phyloP scores from a whole-genome alignment of 805 yeast genomes.

The Saccharomyces eubayanus region DNA sequence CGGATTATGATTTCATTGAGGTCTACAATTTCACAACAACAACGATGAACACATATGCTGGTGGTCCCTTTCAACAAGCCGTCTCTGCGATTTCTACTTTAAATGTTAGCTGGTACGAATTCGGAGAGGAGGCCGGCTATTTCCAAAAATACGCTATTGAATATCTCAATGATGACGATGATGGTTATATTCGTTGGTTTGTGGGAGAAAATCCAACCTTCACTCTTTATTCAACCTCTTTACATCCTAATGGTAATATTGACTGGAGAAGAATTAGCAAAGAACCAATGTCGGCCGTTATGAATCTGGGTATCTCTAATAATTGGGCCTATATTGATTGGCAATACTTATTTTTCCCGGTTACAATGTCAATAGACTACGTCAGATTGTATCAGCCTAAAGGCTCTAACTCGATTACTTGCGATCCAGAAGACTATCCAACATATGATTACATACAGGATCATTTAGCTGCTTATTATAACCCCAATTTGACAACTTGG shows the following conservation, averaged over 20 bases:
- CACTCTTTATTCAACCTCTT: constrained; percentile 62
- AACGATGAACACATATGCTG: constrained; percentile 77
- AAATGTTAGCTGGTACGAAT: constrained; percentile 76
- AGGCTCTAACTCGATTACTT: constrained; percentile 51
- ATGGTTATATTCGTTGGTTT: constrained; percentile 79
- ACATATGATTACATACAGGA: constrained; percentile 71
- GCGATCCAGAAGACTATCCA: constrained; percentile 84
- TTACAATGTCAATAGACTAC: constrained; percentile 66
- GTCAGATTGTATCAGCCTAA: constrained; percentile 88
- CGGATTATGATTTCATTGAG: constrained; percentile 75
- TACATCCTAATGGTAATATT: constrained; percentile 86
- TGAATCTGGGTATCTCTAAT: constrained; percentile 85
- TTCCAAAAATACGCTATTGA: constrained; percentile 77
- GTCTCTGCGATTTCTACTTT: constrained; percentile 74
- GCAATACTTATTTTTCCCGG: constrained; percentile 73
- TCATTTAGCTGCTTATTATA: constrained; percentile 61
- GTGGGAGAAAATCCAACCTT: constrained; percentile 75
- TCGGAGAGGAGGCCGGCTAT: constrained; percentile 40
- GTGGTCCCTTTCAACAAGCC: constrained; percentile 93
- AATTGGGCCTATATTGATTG: constrained; percentile 94
- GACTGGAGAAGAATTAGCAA: constrained; percentile 73
- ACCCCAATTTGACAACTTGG: constrained; percentile 71
- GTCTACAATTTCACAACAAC: constrained; percentile 63
- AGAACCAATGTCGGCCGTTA: constrained; percentile 86
- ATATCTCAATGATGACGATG: constrained; percentile 57